Evolutionary conservation across 2,329 filamentous ascomycete species (phyloP), one percentile per base, ranked within the genome.

Genomic region (Conoideocrella luteorostrata): DNA sequence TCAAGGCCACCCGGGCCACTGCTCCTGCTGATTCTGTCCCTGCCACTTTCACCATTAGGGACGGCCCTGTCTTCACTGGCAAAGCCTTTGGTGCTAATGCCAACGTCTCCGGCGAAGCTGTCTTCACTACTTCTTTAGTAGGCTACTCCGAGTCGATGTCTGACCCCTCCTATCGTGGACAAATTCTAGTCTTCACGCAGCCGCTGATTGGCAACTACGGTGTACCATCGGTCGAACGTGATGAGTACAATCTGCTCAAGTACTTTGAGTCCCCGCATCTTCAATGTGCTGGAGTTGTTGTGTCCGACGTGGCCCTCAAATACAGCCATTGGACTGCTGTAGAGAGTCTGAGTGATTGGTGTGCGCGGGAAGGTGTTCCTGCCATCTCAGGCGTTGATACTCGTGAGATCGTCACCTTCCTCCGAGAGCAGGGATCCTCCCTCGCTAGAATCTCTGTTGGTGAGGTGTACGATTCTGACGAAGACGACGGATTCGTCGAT

Each of bases 311-410:
- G 50, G 91, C 93, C 35, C 76, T 88, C 64, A 80, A 90, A 64
- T 96, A 97, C 77, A 95, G 89, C 68, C 93, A 98, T 65, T 98
- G 93, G 93, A 97, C 93, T 49, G 93, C 93, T 28, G 91, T 98
- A 10, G 88, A 98, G 77, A 90, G 87, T 59, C 71, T 98, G 59
- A 77, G 86, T 53, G 78, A 94, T 56, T 98, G 93, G 93, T 98
- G 93, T 68, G 87, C 90, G 54, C 84, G 91, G 47, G 93, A 97
- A 71, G 93, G 93, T 56, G 86, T 98, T 28, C 91, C 93, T 42
- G 90, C 89, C 62, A 96, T 97, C 64, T 91, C 90, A 34, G 93
- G 93, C 41, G 93, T 98, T 37, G 93, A 98, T 63, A 98, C 93
- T 40, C 88, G 93, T 66, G 91, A 84, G 51, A 95, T 98, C 60